Percentiles rank a stretch among this genome's conserved stretches.
These are phyloP conservation scores for Filobasidium uniguttulatum DNA, from an alignment of 1,284 basidiomycete species.

Conservation along the genomic window DNA sequence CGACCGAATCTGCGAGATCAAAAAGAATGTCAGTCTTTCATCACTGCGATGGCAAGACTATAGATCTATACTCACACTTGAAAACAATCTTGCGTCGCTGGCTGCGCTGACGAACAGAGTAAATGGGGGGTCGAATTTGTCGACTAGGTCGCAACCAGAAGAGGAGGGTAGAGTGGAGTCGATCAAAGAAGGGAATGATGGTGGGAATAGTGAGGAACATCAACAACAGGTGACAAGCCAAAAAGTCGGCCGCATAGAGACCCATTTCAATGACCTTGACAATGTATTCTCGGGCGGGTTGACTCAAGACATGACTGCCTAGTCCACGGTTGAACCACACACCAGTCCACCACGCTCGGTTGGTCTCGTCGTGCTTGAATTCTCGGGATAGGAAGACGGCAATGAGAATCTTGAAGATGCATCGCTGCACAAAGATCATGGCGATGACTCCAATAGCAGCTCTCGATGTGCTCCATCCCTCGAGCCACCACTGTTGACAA, in stretches of 20 bases:
- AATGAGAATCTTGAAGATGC: constrained; percentile 81
- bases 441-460: constrained; percentile 79
- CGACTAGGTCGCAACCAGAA: constrained; percentile 52
- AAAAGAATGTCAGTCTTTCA: not conserved
- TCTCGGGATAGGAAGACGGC: constrained; percentile 83
- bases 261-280: constrained; percentile 97
- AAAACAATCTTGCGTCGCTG: constrained; percentile 71
- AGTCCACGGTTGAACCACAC: constrained; percentile 88
- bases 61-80: constrained; percentile 28
- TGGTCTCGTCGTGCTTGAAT: constrained; percentile 95
- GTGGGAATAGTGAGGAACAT: constrained; percentile 67
- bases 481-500: constrained; percentile 68
- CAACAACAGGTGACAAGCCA: constrained; percentile 44
- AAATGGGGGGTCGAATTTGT: constrained; percentile 86
- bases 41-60: constrained; percentile 25
- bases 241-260: constrained; percentile 72
- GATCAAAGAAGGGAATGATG: constrained; percentile 74
- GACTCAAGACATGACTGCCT: constrained; percentile 73
- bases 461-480: constrained; percentile 80
- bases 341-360: constrained; percentile 95
- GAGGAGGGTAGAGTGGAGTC: constrained; percentile 72
- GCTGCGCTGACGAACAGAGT: constrained; percentile 71
- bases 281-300: constrained; percentile 84
- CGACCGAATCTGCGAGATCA: constrained; percentile 44
- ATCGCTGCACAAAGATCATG: constrained; percentile 74